Conservation (phyloP, 352 stramenopile species). For the Phytophthora podocarpi region DNA sequence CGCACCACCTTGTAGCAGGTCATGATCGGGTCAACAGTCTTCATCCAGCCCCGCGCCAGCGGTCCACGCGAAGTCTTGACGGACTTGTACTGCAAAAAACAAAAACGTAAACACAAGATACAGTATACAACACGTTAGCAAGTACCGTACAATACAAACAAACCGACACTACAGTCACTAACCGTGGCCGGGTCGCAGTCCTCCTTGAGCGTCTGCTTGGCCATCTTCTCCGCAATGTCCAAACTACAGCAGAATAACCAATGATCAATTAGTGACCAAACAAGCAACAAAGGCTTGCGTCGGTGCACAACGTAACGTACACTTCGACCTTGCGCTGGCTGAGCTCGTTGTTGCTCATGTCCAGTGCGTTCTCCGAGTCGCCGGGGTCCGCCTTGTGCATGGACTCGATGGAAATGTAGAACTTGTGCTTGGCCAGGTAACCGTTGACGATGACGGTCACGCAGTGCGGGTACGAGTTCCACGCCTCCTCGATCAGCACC, state of each 20-base stretch:
- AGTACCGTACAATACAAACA: not conserved
- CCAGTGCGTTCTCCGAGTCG: constrained; percentile 70
- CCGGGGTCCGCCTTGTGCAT: constrained; percentile 67
- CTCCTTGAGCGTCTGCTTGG: constrained; percentile 79
- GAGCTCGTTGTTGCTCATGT: constrained; percentile 74
- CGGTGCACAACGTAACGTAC: no score
- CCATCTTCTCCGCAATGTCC: constrained; percentile 76
- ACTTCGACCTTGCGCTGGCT: constrained; percentile 75
- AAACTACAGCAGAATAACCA: constrained; percentile 41
- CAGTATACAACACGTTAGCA: not conserved
- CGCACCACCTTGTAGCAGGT: constrained; percentile 89
- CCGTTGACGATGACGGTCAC: constrained; percentile 87
- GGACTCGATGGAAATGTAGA: constrained; percentile 88
- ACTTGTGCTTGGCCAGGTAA: constrained; percentile 87
- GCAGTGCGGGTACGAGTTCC: constrained; percentile 89
- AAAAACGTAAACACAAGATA: no score
- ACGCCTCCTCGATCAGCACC: constrained; percentile 86
- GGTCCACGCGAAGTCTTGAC: constrained; percentile 75
- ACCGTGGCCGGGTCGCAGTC: constrained; percentile 69
- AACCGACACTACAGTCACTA: not conserved
- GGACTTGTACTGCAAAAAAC: constrained; percentile 59
- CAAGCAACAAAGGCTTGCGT: not conserved
- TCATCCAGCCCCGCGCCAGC: constrained; percentile 66
- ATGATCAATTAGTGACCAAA: no score
- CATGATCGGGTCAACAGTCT: constrained; percentile 79